Conservation (phyloP, 1,284 basidiomycete species). For the Fistulinella cinereoalba region DNA sequence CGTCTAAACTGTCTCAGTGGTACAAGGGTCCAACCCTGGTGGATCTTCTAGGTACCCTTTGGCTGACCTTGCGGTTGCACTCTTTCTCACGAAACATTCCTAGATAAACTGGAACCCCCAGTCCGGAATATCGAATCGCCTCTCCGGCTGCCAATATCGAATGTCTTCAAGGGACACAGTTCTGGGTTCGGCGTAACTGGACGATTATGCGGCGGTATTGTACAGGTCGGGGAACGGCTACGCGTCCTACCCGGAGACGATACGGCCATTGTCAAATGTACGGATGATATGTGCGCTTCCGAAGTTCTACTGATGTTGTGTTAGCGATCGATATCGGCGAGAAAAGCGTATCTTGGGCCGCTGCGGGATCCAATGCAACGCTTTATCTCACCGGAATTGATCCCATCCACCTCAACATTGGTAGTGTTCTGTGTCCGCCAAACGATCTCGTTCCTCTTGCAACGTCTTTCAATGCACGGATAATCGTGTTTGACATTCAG, state of each 20-base stretch:
- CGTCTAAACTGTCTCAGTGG: slow-evolving; percentile 63
- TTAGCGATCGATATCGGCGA: slow-evolving; percentile 87
- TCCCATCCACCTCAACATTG: slow-evolving; percentile 82
- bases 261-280: slow-evolving; percentile 79
- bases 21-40: slow-evolving; percentile 86
- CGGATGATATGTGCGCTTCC: slow-evolving; percentile 14
- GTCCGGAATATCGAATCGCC: slow-evolving; percentile 74
- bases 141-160: slow-evolving; percentile 87
- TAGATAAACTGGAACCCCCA: slow-evolving; percentile 83
- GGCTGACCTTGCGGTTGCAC: background rate
- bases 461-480: slow-evolving; percentile 76
- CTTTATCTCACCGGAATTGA: slow-evolving; percentile 86
- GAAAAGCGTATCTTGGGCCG: slow-evolving; percentile 79
- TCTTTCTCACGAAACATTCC: background rate
- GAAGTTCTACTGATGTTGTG: slow-evolving; percentile 12
- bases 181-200: slow-evolving; percentile 84
- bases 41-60: slow-evolving; percentile 69
- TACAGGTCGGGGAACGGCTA: slow-evolving; percentile 90
- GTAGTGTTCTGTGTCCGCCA: slow-evolving; percentile 84
- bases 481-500: slow-evolving; percentile 92
- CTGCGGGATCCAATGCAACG: slow-evolving; percentile 87
- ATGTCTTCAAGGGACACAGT: slow-evolving; percentile 90
- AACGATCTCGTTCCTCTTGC: slow-evolving; percentile 71
- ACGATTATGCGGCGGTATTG: slow-evolving; percentile 82
- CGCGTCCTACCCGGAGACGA: slow-evolving; percentile 92